Evolutionary conservation across 768 basidiomycete genomes (phyloP), one percentile per base, ranked within the genome.

Genomic region (Myochromella boudieri): DNA sequence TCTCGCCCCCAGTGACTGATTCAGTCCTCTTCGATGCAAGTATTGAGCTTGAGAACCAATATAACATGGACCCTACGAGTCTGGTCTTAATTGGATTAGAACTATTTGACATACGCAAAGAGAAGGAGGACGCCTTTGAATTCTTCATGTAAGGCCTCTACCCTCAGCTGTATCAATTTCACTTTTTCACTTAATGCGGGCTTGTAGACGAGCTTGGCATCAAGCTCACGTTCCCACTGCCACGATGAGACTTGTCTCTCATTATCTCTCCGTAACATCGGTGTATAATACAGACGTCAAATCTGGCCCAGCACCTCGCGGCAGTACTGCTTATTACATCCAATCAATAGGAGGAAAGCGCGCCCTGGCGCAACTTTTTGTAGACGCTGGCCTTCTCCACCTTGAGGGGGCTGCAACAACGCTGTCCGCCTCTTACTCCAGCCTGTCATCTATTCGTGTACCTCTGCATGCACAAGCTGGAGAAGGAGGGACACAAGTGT

Each of bases 61-160:
- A 86, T 54, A 91, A 91, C 54, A 89, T 91, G 86, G 89, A 91
- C 61, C 82, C 89, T 1, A 91, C 89, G 11, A 91, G 88, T 64
- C 68, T 91, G 21, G 81, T 83, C 1, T 65, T 91, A 43, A 76
- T 82, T 49, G 89, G 77, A 7, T 67, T 89, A 33, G 89, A 91
- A 54, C 59, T 84, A 31, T 77, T 78, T 38, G 88, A 91, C 60
- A 87, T 91, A 39, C 75, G 85, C 37, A 83, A 82, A 59, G 79
- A 89, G 40, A 81, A 76, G 48, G 84, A 86, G 34, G 84, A 82
- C 49, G 89, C 89, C 3, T 91, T 91, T 53, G 88, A 91, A 67
- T 88, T 77, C 55, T 87, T 90, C 55, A 63, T 88, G 88, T 85
- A 59, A 61, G 87, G 75, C 28, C 9, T 17, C 37, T 38, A 37